phyloP scores from a whole-genome alignment of 2,329 filamentous ascomycete genomes.

The Hysterium pulicare region DNA sequence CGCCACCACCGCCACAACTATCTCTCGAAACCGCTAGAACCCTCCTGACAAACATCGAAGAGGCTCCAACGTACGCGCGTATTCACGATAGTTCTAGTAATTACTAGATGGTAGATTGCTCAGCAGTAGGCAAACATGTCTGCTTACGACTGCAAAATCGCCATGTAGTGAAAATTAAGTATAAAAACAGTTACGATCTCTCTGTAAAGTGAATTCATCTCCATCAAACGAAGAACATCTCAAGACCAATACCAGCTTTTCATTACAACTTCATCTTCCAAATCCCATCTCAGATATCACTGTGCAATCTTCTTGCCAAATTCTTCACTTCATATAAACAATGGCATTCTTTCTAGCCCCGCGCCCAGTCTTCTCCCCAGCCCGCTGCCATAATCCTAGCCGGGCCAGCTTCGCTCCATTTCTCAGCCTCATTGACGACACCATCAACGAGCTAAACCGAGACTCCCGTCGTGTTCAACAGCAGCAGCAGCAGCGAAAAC shows the following conservation, averaged over 20 bases:
- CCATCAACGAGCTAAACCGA: constrained; percentile 30
- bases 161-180: not conserved
- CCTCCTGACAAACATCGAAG: constrained; percentile 22
- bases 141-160: not conserved
- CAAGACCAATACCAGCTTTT: constrained; percentile 7
- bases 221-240: constrained; percentile 32
- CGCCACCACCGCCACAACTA: too few relatives aligned
- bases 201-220: constrained; percentile 6
- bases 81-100: constrained; percentile 23
- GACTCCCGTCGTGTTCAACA: constrained; percentile 25
- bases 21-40: constrained; percentile 17
- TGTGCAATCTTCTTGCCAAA: constrained; percentile 6
- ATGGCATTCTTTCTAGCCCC: constrained; percentile 36
- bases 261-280: constrained; percentile 21
- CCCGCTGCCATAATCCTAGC: constrained; percentile 17
- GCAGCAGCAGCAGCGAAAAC: constrained; percentile 29
- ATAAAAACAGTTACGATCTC: not conserved
- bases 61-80: constrained; percentile 15
- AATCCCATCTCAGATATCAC: constrained; percentile 20
- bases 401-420: constrained; percentile 30
- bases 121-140: not conserved
- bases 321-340: constrained; percentile 8
- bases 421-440: constrained; percentile 29
- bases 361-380: constrained; percentile 21
- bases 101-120: not conserved